Evolutionary conservation across 306 rosid species (phyloP), one percentile per base, ranked within the genome.

Genomic region (Styphnolobium japonicum): DNA sequence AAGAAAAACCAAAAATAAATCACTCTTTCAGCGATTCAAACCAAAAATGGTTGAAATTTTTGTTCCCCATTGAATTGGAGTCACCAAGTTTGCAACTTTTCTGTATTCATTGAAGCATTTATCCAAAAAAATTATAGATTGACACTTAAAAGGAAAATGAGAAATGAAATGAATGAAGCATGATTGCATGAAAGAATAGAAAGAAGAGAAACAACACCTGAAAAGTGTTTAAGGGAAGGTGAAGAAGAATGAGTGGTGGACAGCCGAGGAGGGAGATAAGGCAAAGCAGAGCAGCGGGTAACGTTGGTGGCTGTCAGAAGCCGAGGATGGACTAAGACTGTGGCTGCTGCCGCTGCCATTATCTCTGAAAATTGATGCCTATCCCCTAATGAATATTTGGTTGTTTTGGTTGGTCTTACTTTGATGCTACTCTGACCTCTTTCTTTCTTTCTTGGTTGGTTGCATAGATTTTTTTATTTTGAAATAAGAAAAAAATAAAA

Each of bases 301-400:
- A 86, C 77, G 65, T 72, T 75, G 67, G 48, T 33, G 56, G 67
- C 80, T 67, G 63, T 7, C 57, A 87, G 75, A 57, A 82, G 67
- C 33, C 76, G 85, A 39, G 91, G 48, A 18, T 1, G 71, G 37
- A 80, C 64, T 12, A 92, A 60, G 67, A 84, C 85, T 79, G 94
- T 75, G 78, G 88, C 71, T 73, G 79, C 62, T 29, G 70, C 68
- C 15, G 90, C 89, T 75, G 97, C 94, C 97, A 92, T 88, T 64
- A 12, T 58, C 67, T n/a, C 29, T 60, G 10, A 21, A 43, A 33
- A 57, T 33, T 40, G 1, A 3, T 27, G 3, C 3, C 31, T 27
- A 27, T 3, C 31, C 60, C 15, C 12, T 29, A 67, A 36, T 48
- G 37, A 2, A n/a, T 7, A 2, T 19, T 23, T 36, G 21, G 16